These are phyloP conservation scores for Nakazawaea ishiwadae DNA, from an alignment of 805 yeast species.

Conservation along the genomic window DNA sequence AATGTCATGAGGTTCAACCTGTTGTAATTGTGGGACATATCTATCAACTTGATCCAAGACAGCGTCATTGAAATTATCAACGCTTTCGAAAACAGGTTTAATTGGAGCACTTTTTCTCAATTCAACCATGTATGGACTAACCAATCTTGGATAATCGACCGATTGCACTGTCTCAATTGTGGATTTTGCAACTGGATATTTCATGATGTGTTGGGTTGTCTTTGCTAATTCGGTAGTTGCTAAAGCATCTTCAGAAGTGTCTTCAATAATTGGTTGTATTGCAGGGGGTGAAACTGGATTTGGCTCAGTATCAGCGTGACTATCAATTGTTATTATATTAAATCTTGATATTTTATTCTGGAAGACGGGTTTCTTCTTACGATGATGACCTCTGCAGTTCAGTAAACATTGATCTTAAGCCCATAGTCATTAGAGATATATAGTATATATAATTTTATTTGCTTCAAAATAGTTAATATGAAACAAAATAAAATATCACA, in stretches of 20 bases:
- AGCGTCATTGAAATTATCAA: constrained; percentile 52
- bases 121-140: constrained; percentile 18
- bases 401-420: neutral
- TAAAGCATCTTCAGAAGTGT: neutral
- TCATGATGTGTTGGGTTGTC: constrained; percentile 19
- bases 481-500: no score
- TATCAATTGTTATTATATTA: no score
- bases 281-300: neutral
- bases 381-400: neutral
- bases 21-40: constrained; percentile 53
- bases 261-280: no score
- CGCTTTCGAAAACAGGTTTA: constrained; percentile 38
- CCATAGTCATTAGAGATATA: neutral
- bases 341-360: no score
- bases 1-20: constrained; percentile 44
- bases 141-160: constrained; percentile 18
- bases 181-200: constrained; percentile 21
- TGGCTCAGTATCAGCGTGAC: neutral
- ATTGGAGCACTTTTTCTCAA: constrained; percentile 29
- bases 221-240: constrained; percentile 13
- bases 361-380: neutral
- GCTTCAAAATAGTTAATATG: no score
- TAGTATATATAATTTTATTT: no score
- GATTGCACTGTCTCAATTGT: constrained; percentile 16
- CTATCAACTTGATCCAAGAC: constrained; percentile 55